Conservation (phyloP, 164 flowering plant species). For the Vitis vinifera region ASM3070453v1 NC_081807.1:5768001-5768500, state of each 20-base stretch:
- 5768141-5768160: no score
- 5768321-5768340: conserved; percentile 58
- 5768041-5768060: no score
- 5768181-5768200: neutral
- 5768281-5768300: conserved; percentile 63
- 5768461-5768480: conserved; percentile 31
- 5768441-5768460: conserved; percentile 43
- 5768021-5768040: no score
- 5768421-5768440: conserved; percentile 49
- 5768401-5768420: conserved; percentile 69
- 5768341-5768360: conserved; percentile 55
- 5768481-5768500: conserved; percentile 51
- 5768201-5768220: neutral
- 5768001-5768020: neutral
- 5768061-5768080: no score
- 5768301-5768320: conserved; percentile 78
- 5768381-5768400: conserved; percentile 66
- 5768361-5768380: conserved; percentile 70
- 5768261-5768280: conserved; percentile 76
- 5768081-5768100: no score
- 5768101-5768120: no score
- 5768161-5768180: no score
- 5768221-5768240: conserved; percentile 42
- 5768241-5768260: conserved; percentile 87
- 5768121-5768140: no score